These are phyloP conservation scores for Ottelia alismoides DNA, from an alignment of 106 monocot species.

Conservation along the genomic window DNA sequence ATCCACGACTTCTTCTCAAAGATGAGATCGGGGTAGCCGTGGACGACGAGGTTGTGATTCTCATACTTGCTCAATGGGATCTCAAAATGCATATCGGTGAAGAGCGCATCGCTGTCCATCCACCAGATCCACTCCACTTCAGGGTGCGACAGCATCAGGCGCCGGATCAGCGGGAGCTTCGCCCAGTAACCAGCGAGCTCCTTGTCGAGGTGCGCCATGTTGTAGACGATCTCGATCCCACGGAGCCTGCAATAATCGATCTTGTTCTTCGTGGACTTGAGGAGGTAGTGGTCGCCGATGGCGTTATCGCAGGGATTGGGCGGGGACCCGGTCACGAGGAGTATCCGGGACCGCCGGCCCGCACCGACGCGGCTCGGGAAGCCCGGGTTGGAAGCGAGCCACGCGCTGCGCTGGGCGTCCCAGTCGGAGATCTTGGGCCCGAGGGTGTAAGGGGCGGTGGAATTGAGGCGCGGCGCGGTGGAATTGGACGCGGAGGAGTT, in stretches of 20 bases:
- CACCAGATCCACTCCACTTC: constrained; percentile 72
- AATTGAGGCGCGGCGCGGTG: neutral
- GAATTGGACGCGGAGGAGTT: neutral
- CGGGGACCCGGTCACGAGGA: constrained; percentile 47
- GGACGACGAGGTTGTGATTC: constrained; percentile 32
- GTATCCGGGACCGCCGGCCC: constrained; percentile 17
- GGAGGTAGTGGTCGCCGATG: constrained; percentile 49
- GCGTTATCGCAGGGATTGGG: constrained; percentile 56
- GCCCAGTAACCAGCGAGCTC: constrained; percentile 58
- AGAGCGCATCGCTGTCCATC: constrained; percentile 57
- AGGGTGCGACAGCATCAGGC: constrained; percentile 46
- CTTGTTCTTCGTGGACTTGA: constrained; percentile 50
- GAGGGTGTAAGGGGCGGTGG: constrained; percentile 20
- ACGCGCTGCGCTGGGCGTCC: constrained; percentile 36
- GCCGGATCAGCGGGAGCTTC: constrained; percentile 48
- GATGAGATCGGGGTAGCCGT: constrained; percentile 53
- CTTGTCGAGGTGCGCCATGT: constrained; percentile 35
- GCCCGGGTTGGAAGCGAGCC: constrained; percentile 33
- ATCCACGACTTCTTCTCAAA: constrained; percentile 55
- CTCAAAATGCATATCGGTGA: constrained; percentile 66
- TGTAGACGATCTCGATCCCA: constrained; percentile 50
- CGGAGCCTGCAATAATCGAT: constrained; percentile 60
- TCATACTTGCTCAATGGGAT: constrained; percentile 27
- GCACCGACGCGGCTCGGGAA: constrained; percentile 20
- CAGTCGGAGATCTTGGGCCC: constrained; percentile 60